Evolutionary conservation across 2,329 filamentous ascomycete genomes (phyloP), one percentile per base, ranked within the genome.

Genomic region (Penicillium brasilianum): DNA sequence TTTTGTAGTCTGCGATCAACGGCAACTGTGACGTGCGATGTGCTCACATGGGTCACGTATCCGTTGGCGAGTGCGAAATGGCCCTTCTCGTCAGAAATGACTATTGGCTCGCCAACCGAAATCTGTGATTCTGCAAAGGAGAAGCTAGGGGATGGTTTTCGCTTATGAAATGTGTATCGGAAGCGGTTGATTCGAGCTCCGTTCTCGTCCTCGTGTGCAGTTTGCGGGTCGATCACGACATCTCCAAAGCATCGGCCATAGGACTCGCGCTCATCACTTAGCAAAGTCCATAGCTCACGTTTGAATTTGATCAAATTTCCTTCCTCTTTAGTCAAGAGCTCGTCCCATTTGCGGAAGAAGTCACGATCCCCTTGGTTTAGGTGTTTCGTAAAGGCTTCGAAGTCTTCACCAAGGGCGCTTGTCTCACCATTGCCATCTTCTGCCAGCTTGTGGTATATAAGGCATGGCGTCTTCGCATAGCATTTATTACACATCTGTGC

Each of bases 331-430:
- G 94, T 98, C 39, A 99, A 82, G 14, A 99, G 83, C 54, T 89
- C 85, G 76, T 99, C 95, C 95, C 95, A 99, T 73, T 95, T 97
- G 64, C 90, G 84, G 77, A 99, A 97, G 75, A 98, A 99, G 0
- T 88, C 85, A 66, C 87, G 87, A 71, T 97, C 91, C 0, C 79
- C 81, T 1, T 89, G 84, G 6, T 86, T 91, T n/a, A 97, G 82
- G 72, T 96, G 90, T 61, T 85, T 84, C 54, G 96, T 89, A 6
- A 92, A 81, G 64, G 95, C 90, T 55, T 92, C 87, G 71, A 97
- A 99, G 68, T 91, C 90, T 32, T 89, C 86, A 49, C 89, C 87
- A 75, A 97, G 86, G 18, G 90, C 92, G 65, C 94, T 94, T 0
- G 88, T 88, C 66, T 95, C 90, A 5, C 89, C 90, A 59, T 90